Evolutionary conservation across 2,329 filamentous ascomycete genomes (phyloP), one percentile per base, ranked within the genome.

Genomic region (Fusarium sambucinum): DNA sequence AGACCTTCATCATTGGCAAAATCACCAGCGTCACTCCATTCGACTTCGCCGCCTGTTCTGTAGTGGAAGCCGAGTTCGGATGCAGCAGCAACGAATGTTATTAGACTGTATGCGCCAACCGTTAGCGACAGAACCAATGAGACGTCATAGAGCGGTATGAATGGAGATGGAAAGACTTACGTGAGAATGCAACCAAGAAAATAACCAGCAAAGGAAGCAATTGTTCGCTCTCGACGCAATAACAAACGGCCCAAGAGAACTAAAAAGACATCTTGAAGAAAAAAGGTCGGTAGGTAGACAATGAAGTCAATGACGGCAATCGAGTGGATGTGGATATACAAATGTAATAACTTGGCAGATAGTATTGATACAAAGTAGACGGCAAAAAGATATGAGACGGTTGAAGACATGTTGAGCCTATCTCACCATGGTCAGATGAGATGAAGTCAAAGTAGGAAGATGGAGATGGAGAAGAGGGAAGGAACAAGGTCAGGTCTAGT

Each of bases 1-100:
- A 75, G 63, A 30, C 69, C 74, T 41, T 77, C 75, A 32, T 73
- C 74, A 23, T 70, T 63, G 30, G 76, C 73, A 48, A 75, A 75
- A 33, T 71, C 55, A 19, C 71, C 59, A 11, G 72, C 75, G 54
- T 77, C 75, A 17, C 57, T 61, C 75, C 75, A 77, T 46, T 76
- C 70, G n/a, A 77, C 60, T 51, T 77, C 73, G 53, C 73, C 74
- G n/a, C 75, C 75, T 17, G 75, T 75, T 54, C 72, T 67, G 59
- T 69, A 74, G 47, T 66, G 74, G 55, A 77, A 77, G 14, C 75
- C 74, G n/a, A 76, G 63, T 46, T 77, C 74, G 10, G 75, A 76
- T 13, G 75, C 69, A 23, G 74, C 75, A 29, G 73, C 75, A 48
- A 61, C 61, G n/a, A 75, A 61, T 6, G 72, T 71, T 40, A 75